A percentile compares a stretch with the other conserved stretches of the same genome.
Evolutionary conservation across 2,329 filamentous ascomycete genomes (phyloP).

Genomic region (Periglandula ipomoeae): DNA sequence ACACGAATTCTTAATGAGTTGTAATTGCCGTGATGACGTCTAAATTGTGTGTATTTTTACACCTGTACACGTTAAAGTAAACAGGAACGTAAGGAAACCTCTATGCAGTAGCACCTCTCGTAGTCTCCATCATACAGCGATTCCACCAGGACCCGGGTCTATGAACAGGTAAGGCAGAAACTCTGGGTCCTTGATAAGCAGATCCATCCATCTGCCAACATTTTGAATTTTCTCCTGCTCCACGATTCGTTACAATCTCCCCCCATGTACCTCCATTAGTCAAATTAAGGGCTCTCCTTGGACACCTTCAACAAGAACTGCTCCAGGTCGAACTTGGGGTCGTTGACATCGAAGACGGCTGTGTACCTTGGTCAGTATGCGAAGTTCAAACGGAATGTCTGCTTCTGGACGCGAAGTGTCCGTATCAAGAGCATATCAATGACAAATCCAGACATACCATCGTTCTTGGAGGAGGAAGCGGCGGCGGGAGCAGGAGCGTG

Average conservation of each 20-base stretch:
- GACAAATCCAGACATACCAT: constrained; percentile 18
- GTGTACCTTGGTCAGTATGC: constrained; percentile 2
- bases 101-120: constrained; percentile 38
- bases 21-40: constrained; percentile 23
- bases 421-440: neutral
- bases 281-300: constrained; percentile 40
- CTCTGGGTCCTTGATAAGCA: constrained; percentile 5
- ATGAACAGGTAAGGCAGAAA: constrained; percentile 1
- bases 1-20: neutral
- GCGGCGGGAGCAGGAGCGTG: constrained; percentile 46
- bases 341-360: constrained; percentile 54
- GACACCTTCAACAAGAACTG: constrained; percentile 61
- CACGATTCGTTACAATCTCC: neutral
- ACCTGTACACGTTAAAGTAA: constrained; percentile 38
- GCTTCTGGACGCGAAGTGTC: neutral
- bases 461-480: constrained; percentile 21
- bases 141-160: constrained; percentile 16
- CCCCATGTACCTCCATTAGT: neutral
- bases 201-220: neutral
- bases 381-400: neutral
- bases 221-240: constrained; percentile 1
- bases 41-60: constrained; percentile 43
- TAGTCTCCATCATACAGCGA: constrained; percentile 26
- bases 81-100: constrained; percentile 37
- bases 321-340: constrained; percentile 92